Conservation (phyloP, 1,139 yeast species). For the Diutina neorugosa region DNA sequence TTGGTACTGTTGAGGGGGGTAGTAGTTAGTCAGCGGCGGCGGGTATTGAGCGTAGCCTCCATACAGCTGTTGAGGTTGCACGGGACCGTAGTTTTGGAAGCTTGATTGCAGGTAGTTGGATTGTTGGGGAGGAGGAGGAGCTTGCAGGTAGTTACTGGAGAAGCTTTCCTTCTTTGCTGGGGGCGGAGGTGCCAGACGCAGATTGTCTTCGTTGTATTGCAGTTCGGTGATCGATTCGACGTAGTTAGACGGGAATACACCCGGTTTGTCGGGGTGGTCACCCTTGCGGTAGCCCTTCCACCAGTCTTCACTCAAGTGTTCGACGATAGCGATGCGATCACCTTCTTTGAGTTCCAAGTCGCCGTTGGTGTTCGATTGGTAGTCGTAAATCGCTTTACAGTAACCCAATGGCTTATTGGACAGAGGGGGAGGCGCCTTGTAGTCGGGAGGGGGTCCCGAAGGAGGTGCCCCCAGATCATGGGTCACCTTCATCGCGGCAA, state of each 20-base stretch:
- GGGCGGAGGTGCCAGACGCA: constrained; percentile 4
- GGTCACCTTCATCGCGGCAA: constrained; percentile 1
- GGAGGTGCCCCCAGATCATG: constrained; percentile 7
- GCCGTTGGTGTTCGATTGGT: constrained; percentile 54
- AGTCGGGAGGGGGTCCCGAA: constrained; percentile 13
- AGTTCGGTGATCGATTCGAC: constrained; percentile 38
- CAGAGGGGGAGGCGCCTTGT: constrained; percentile 13
- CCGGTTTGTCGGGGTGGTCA: constrained; percentile 36
- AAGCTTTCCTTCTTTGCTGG: neutral
- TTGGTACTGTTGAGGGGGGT: constrained; percentile 17
- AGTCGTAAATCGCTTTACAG: constrained; percentile 63
- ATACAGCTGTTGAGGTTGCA: constrained; percentile 21
- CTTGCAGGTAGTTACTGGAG: neutral
- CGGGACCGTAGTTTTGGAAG: constrained; percentile 7
- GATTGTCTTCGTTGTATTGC: constrained; percentile 14
- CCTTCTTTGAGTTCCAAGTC: constrained; percentile 60
- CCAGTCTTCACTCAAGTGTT: constrained; percentile 80
- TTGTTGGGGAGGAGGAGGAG: constrained; percentile 5
- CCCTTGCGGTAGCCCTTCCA: constrained; percentile 59
- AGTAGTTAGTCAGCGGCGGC: constrained; percentile 34
- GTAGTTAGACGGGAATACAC: constrained; percentile 87
- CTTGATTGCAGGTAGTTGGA: neutral
- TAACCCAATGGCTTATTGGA: constrained; percentile 16
- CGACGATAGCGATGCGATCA: constrained; percentile 55
- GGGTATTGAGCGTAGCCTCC: constrained; percentile 40